Evolutionary conservation across 2,329 filamentous ascomycete species (phyloP).

Genomic region (Aspergillus jensenii): DNA sequence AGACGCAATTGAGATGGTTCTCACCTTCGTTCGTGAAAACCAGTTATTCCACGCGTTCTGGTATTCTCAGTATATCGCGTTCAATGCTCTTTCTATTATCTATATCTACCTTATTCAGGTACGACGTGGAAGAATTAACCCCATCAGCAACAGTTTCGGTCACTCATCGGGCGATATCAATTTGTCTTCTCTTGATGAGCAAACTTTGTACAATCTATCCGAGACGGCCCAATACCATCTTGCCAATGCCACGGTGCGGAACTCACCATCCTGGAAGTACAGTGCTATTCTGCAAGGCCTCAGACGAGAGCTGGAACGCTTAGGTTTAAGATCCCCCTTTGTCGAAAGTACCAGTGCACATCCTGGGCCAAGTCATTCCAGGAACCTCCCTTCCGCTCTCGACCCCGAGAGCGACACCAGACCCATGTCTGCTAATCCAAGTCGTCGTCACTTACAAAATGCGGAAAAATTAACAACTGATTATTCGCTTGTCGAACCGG

Average conservation of each 20-base stretch:
- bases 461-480: background rate
- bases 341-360: background rate
- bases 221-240: slow-evolving; percentile 19
- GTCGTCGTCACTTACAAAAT: background rate
- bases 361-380: background rate
- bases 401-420: background rate
- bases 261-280: slow-evolving; percentile 23
- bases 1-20: slow-evolving; percentile 20
- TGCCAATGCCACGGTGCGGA: slow-evolving; percentile 18
- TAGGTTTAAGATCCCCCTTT: background rate
- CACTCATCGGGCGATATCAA: background rate
- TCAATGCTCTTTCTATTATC: slow-evolving; percentile 24
- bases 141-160: background rate
- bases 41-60: slow-evolving; percentile 24
- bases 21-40: slow-evolving; percentile 21
- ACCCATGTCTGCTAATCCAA: background rate
- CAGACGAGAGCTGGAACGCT: slow-evolving; percentile 16
- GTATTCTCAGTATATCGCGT: slow-evolving; percentile 27
- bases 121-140: slow-evolving; percentile 17
- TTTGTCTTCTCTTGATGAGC: slow-evolving; percentile 6
- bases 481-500: background rate
- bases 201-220: slow-evolving; percentile 15
- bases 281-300: slow-evolving; percentile 19
- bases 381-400: background rate
- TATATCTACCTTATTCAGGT: slow-evolving; percentile 24